Evolutionary conservation across 2,329 filamentous ascomycete genomes (phyloP).

Genomic region (Verticillium alfalfae): DNA sequence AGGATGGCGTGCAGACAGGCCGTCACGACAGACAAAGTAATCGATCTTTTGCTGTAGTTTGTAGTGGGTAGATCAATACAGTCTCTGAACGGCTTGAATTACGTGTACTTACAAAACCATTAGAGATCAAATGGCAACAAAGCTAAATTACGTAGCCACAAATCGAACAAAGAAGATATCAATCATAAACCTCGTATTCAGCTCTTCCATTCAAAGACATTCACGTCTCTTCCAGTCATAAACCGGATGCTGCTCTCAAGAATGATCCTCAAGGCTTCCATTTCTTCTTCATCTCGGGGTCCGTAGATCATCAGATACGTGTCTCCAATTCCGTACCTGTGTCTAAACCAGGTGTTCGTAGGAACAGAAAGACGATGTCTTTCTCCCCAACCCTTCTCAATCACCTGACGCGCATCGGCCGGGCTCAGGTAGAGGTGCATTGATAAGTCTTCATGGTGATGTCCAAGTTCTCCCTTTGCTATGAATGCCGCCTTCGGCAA

Average conservation of each 20-base stretch:
- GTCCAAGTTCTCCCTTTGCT: constrained; percentile 25
- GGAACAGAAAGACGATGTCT: constrained; percentile 27
- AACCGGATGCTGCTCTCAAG: constrained; percentile 1
- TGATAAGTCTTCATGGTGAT: constrained; percentile 32
- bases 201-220: neutral
- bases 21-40: neutral
- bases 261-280: constrained; percentile 13
- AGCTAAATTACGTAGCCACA: no score
- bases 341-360: neutral
- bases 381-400: constrained; percentile 32
- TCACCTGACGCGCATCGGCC: constrained; percentile 26
- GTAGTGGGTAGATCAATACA: no score
- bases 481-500: neutral
- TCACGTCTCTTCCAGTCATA: constrained; percentile 6
- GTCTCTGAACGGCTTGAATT: no score
- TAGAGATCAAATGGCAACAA: no score
- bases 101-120: no score
- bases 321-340: constrained; percentile 11
- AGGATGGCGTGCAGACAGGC: neutral
- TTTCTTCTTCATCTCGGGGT: constrained; percentile 28
- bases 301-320: constrained; percentile 34
- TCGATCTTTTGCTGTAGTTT: no score
- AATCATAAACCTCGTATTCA: neutral
- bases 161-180: no score
- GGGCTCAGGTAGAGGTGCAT: constrained; percentile 30